Evolutionary conservation across 2,329 filamentous ascomycete species (phyloP), one percentile per base, ranked within the genome.

Genomic region (Monilinia polystroma): DNA sequence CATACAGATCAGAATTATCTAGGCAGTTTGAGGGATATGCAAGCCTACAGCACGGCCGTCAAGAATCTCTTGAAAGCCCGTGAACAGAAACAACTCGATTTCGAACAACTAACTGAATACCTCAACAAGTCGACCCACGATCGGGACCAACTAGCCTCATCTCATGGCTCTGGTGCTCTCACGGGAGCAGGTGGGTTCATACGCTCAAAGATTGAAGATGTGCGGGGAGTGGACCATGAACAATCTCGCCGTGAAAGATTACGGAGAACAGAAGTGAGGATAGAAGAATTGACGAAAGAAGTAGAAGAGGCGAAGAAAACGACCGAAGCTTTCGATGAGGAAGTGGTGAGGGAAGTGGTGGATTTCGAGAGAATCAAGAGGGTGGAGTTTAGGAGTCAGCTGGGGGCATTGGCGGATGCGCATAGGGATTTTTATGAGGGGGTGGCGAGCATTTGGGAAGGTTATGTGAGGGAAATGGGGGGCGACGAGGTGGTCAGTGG

Each of bases 301-400:
- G 94, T 96, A 0, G 94, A 98, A 78, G 86, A 86, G 55, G 92
- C 95, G 7, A 93, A 93, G 79, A 90, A 89, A 75, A 92, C 90
- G 18, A 92, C 89, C 62, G 93, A 98, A 78, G 89, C 92, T 76
- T 99, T 99, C 75, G 95, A 97, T 78, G 93, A 97, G 76, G 93
- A 97, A 79, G 94, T 97, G 1, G 90, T 98, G 54, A 90, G 91
- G 74, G 95, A 99, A 78, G 91, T 97, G 0, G 85, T 85, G 26
- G 93, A 97, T 76, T 99, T 99, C 79, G 95, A 99, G 80, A 86
- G 93, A 66, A 98, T 98, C 83, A 99, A 99, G 82, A 88, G 92
- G 51, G 83, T 91, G 53, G 94, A 99, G 82, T 96, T 99, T 79
- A 91, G 92, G 77, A 86, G 90, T 70, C 93, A 95, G 72, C 83